phyloP scores from a whole-genome alignment of 768 basidiomycete species.

The Pisolithus orientalis region DNA sequence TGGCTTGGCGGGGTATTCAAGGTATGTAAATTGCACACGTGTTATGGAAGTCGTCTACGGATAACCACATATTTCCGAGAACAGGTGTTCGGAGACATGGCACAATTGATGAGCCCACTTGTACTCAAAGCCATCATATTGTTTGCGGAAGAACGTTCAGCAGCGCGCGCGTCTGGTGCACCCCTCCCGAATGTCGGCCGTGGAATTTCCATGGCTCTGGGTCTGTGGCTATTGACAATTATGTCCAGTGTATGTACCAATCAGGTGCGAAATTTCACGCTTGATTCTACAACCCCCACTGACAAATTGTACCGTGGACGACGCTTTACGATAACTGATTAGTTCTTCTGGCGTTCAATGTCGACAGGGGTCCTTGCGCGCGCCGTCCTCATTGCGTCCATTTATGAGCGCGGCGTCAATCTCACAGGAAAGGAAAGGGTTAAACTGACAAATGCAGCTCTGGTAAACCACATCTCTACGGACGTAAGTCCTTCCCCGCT shows the following conservation, averaged over 20 bases:
- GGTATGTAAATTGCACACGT: conserved; percentile 20
- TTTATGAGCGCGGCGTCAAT: conserved; percentile 64
- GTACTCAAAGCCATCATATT: conserved; percentile 60
- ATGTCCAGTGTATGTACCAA: conserved; percentile 53
- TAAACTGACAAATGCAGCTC: conserved; percentile 51
- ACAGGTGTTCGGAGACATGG: conserved; percentile 54
- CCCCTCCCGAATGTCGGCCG: conserved; percentile 38
- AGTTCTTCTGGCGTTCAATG: conserved; percentile 73
- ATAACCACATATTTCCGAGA: neutral
- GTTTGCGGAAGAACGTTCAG: conserved; percentile 45
- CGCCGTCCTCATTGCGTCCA: conserved; percentile 58
- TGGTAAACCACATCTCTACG: conserved; percentile 58
- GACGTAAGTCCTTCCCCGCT: conserved; percentile 40
- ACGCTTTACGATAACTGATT: neutral
- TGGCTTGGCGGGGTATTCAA: conserved; percentile 62
- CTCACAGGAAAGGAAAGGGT: conserved; percentile 63
- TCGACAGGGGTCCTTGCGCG: conserved; percentile 58
- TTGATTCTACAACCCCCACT: neutral
- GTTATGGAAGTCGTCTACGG: neutral
- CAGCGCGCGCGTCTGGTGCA: conserved; percentile 31
- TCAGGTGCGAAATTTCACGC: conserved; percentile 34
- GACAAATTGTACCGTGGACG: neutral
- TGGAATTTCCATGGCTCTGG: conserved; percentile 56
- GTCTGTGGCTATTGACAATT: conserved; percentile 44
- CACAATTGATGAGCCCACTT: conserved; percentile 58